These are phyloP conservation scores for Ustilago nuda DNA, from an alignment of 1,284 basidiomycete genomes.

Conservation along the genomic window DNA sequence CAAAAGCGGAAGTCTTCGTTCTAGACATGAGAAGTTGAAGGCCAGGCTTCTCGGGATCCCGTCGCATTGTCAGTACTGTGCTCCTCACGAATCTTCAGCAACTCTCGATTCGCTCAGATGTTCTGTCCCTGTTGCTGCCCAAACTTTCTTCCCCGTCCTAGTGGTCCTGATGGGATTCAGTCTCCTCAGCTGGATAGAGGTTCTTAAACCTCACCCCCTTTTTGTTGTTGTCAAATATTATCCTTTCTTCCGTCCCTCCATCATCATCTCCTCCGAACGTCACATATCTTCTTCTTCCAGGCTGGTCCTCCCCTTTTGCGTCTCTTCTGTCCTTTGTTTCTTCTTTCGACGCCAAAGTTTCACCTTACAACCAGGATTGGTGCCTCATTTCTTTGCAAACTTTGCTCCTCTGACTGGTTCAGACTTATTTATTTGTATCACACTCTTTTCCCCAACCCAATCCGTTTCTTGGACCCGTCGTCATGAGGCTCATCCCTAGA, in stretches of 20 bases:
- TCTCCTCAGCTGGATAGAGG: not conserved
- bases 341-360: conserved; percentile 23
- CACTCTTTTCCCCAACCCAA: conserved; percentile 9
- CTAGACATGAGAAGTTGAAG: conserved; percentile 3
- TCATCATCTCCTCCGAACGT: not conserved
- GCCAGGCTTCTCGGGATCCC: not conserved
- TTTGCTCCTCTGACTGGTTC: conserved; percentile 31
- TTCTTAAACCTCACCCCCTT: not conserved
- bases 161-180: conserved; percentile 3
- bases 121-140: conserved; percentile 10
- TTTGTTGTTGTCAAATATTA: not conserved
- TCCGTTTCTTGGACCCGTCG: not conserved
- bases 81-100: not conserved
- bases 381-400: conserved; percentile 18
- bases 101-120: not conserved
- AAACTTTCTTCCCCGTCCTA: conserved; percentile 7
- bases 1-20: not conserved
- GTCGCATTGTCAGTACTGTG: not conserved
- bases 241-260: conserved; percentile 4
- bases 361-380: conserved; percentile 20
- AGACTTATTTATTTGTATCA: conserved; percentile 16
- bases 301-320: conserved; percentile 42
- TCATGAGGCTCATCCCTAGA: conserved; percentile 48
- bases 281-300: conserved; percentile 16
- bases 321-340: conserved; percentile 25